Evolutionary conservation across 169 alveolate genomes (phyloP).

Genomic region (Babesia ovata): DNA sequence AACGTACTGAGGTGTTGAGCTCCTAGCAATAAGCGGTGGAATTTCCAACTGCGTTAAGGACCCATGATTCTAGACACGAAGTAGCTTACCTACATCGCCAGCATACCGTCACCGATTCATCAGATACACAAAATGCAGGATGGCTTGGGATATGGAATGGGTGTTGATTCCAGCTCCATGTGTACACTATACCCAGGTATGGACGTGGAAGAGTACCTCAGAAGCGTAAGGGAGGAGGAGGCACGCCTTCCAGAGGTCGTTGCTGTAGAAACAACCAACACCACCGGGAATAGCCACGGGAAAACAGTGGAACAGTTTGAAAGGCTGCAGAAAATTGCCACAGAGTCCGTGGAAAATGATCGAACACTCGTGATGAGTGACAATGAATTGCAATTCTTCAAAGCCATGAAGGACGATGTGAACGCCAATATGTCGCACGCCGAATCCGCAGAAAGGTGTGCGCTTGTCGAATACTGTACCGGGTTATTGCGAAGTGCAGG

Average conservation of each 20-base stretch:
- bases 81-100: too few relatives aligned
- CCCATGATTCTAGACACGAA: too few relatives aligned
- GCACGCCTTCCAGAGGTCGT: slow-evolving; percentile 45
- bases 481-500: background rate
- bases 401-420: slow-evolving; percentile 28
- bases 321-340: slow-evolving; percentile 42
- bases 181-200: background rate
- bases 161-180: background rate
- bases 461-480: slow-evolving; percentile 1
- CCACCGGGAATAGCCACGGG: background rate
- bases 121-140: background rate
- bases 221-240: slow-evolving; percentile 51
- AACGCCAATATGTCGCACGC: slow-evolving; percentile 5
- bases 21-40: too few relatives aligned
- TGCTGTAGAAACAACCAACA: slow-evolving; percentile 5
- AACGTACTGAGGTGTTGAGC: too few relatives aligned
- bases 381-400: slow-evolving; percentile 46
- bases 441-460: slow-evolving; percentile 9
- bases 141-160: background rate
- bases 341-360: slow-evolving; percentile 29
- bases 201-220: slow-evolving; percentile 57
- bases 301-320: slow-evolving; percentile 42
- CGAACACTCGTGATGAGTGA: slow-evolving; percentile 22
- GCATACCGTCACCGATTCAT: background rate
- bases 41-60: too few relatives aligned